These are phyloP conservation scores for Fagus sylvatica DNA, from an alignment of 306 rosid species.

Conservation along the genomic window DNA sequence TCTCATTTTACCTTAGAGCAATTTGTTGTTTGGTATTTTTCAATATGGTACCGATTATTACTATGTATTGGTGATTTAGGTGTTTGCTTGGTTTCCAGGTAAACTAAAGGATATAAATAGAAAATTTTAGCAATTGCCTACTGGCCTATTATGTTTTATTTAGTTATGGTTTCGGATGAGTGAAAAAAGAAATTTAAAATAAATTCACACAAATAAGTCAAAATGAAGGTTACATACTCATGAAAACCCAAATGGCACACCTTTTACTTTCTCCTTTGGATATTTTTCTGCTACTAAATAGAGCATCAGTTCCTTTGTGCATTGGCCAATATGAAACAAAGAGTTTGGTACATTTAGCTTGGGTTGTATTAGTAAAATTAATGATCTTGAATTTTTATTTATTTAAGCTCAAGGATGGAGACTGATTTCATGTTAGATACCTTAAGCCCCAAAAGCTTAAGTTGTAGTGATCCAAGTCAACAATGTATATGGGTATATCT, in stretches of 20 bases:
- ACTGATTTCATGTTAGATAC: not conserved
- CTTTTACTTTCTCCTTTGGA: not conserved
- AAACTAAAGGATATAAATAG: not conserved
- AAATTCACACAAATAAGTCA: not conserved
- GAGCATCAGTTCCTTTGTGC: constrained; percentile 13
- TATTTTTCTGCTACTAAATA: not conserved
- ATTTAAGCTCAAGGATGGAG: not conserved
- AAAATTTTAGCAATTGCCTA: not conserved
- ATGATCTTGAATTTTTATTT: not conserved
- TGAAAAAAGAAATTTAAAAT: not conserved
- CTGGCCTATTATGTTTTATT: not conserved
- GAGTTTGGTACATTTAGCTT: constrained; percentile 8
- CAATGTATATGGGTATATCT: not conserved
- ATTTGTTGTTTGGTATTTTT: not conserved
- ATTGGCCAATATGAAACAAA: not conserved
- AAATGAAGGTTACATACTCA: not conserved
- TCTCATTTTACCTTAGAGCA: constrained; percentile 26
- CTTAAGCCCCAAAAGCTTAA: not conserved
- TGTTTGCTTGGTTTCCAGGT: not conserved
- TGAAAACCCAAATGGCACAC: not conserved
- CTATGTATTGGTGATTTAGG: not conserved
- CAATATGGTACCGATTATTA: not conserved
- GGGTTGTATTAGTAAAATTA: not conserved
- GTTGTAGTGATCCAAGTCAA: not conserved
- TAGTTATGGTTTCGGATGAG: not conserved